phyloP scores from a whole-genome alignment of 2,329 filamentous ascomycete genomes.

The Cytospora leucostoma region DNA sequence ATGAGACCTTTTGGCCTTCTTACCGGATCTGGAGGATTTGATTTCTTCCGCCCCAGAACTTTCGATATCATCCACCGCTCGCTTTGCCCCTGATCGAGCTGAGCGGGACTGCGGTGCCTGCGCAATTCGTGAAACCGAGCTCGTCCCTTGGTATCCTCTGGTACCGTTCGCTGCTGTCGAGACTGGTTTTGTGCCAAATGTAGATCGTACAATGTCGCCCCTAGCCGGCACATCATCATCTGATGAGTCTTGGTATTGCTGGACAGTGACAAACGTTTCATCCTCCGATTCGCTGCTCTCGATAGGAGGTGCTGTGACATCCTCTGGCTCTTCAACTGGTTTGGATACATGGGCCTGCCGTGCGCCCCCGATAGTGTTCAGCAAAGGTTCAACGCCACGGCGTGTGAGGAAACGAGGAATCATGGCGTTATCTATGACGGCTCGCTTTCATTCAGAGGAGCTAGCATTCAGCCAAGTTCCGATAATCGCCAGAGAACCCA shows the following conservation, averaged over 20 bases:
- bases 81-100: constrained; percentile 11
- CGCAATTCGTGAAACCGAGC: background rate
- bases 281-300: constrained; percentile 33
- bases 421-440: background rate
- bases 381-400: background rate
- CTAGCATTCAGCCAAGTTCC: background rate
- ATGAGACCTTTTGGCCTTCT: constrained; percentile 4
- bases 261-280: constrained; percentile 18
- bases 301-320: constrained; percentile 32
- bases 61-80: constrained; percentile 5
- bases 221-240: constrained; percentile 33
- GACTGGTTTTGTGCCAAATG: constrained; percentile 32
- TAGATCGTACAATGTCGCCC: constrained; percentile 39
- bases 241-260: constrained; percentile 20
- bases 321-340: constrained; percentile 28
- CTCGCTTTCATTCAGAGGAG: background rate
- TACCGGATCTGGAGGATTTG: background rate
- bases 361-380: constrained; percentile 20
- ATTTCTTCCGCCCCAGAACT: background rate
- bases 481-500: background rate
- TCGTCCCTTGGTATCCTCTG: background rate
- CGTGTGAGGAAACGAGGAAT: background rate
- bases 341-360: constrained; percentile 10
- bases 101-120: background rate
- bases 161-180: constrained; percentile 12